These are phyloP conservation scores for Betula pendula DNA, from an alignment of 306 rosid genomes.

Conservation along the genomic window DNA sequence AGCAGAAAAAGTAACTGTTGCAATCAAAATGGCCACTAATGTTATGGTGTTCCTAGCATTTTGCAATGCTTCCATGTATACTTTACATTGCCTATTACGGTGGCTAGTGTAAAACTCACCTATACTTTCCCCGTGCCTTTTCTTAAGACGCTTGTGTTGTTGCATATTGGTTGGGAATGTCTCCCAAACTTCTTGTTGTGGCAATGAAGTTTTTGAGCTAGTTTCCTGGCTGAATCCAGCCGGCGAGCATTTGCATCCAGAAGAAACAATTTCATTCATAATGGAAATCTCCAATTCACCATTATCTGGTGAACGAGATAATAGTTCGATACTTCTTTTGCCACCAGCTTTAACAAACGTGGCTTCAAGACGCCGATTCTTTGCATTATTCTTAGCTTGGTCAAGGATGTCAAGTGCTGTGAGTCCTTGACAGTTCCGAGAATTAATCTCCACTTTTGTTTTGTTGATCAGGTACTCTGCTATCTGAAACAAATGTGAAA, in stretches of 20 bases:
- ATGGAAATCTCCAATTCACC: conserved; percentile 35
- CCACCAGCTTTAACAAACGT: conserved; percentile 51
- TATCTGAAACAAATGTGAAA: conserved; percentile 42
- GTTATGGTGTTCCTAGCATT: conserved; percentile 70
- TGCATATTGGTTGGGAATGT: conserved; percentile 25
- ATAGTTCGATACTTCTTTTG: conserved; percentile 36
- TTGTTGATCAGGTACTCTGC: conserved; percentile 61
- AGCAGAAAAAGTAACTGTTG: conserved; percentile 66
- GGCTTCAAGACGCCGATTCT: conserved; percentile 39
- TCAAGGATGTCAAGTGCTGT: conserved; percentile 64
- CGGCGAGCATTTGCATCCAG: too few relatives aligned
- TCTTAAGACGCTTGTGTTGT: conserved; percentile 30
- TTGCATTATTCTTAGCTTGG: conserved; percentile 40
- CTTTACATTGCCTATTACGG: conserved; percentile 32
- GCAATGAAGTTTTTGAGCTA: conserved; percentile 31
- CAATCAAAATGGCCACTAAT: conserved; percentile 64
- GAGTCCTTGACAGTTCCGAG: conserved; percentile 44
- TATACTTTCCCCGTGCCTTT: conserved; percentile 25
- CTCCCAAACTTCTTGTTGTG: conserved; percentile 28
- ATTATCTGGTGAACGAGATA: conserved; percentile 36
- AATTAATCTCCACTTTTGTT: conserved; percentile 50
- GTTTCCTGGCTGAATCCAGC: conserved; percentile 27
- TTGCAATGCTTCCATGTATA: conserved; percentile 60
- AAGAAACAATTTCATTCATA: too few relatives aligned
- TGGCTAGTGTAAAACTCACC: conserved; percentile 8